Evolutionary conservation across 345 rosid genomes (phyloP).

Genomic region (Cardamine chenopodiifolia): DNA sequence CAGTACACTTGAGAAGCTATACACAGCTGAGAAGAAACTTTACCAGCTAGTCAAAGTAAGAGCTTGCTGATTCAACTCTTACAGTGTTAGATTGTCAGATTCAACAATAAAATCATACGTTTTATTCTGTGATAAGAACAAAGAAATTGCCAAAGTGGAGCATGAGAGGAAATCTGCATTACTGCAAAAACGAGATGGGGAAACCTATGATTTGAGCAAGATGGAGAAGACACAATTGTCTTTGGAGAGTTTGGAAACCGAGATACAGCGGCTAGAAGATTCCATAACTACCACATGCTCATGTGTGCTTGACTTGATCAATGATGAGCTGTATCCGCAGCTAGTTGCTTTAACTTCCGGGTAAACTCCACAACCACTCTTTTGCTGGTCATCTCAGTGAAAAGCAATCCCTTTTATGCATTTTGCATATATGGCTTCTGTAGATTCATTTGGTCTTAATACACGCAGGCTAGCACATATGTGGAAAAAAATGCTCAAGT

Average conservation of each 20-base stretch:
- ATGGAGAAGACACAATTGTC: constrained; percentile 60
- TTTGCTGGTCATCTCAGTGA: constrained; percentile 1
- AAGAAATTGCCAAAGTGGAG: constrained; percentile 73
- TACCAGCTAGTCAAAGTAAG: constrained; percentile 78
- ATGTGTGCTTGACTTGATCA: constrained; percentile 55
- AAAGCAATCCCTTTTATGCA: constrained; percentile 4
- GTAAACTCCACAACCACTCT: constrained; percentile 49
- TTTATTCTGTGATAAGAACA: constrained; percentile 56
- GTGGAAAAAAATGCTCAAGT: constrained; percentile 82
- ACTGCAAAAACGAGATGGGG: constrained; percentile 71
- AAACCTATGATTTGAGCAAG: constrained; percentile 54
- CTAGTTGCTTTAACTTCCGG: constrained; percentile 73
- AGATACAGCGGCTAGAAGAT: constrained; percentile 53
- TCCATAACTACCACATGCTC: constrained; percentile 65
- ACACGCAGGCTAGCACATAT: constrained; percentile 57
- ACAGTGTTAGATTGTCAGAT: constrained; percentile 3
- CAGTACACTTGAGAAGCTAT: constrained; percentile 73
- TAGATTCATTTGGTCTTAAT: constrained; percentile 15
- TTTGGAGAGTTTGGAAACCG: constrained; percentile 63
- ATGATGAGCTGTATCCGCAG: constrained; percentile 86
- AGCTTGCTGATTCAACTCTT: constrained; percentile 31
- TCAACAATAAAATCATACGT: background rate
- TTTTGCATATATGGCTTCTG: background rate
- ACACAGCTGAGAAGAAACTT: constrained; percentile 75
- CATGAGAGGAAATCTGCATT: constrained; percentile 63